A percentile compares a stretch with the other conserved stretches of the same genome.
Conservation (phyloP, 176 grass and related monocot genomes). For the Carex pumila region DNA sequence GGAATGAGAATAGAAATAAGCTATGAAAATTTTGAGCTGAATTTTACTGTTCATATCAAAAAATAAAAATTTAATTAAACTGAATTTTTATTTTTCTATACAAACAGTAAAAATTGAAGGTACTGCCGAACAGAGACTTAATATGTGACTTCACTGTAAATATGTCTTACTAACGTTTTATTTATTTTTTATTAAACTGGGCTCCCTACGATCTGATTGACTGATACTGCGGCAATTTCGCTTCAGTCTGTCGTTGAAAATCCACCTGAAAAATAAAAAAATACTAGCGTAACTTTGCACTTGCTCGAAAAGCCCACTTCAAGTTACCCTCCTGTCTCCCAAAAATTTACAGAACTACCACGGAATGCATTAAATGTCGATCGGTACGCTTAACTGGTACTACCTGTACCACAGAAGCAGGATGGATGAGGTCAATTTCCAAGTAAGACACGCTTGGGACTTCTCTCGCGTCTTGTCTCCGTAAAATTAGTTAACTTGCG, state of each 20-base stretch:
- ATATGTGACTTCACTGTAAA: too few species aligned
- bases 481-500: background rate
- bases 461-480: background rate
- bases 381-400: background rate
- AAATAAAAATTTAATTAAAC: too few species aligned
- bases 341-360: background rate
- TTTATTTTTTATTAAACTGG: too few species aligned
- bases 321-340: background rate
- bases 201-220: too few species aligned
- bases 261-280: background rate
- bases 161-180: too few species aligned
- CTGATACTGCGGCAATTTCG: background rate
- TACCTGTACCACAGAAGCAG: background rate
- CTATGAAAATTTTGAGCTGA: too few species aligned
- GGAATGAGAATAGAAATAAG: too few species aligned
- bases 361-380: background rate
- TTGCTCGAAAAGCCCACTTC: background rate
- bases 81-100: too few species aligned
- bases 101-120: too few species aligned
- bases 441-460: background rate
- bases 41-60: too few species aligned
- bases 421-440: background rate
- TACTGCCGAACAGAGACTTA: too few species aligned
- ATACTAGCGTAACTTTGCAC: background rate
- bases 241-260: background rate